Evolutionary conservation across 345 rosid species (phyloP), one percentile per base, ranked within the genome.

Genomic region (Cardamine occulta): DNA sequence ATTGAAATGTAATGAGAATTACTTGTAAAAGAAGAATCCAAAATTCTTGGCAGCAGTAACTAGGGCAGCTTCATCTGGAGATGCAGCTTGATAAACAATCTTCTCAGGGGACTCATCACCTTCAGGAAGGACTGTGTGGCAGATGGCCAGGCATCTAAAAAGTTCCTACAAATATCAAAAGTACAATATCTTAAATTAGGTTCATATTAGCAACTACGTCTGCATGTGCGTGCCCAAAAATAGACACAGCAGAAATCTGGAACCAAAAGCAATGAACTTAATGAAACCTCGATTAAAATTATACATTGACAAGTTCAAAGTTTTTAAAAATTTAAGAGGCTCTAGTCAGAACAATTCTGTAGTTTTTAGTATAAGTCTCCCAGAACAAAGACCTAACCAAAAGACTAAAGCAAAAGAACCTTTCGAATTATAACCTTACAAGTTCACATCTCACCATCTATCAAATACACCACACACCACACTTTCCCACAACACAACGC

Each of bases 91-190:
- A 84, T 96, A 96, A 29, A 76, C 85, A 69, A 93, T 88, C 78
- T 86, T 96, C 59, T 91, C 99, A 37, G 98, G 97, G 77, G 95
- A 85, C 71, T 88, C 97, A 19, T 93, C 98, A 57, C 99, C 99
- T 89, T 93, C 98, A 67, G 99, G 93, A 80, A 93, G 97, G 32
- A 96, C 99, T 39, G 99, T 96, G 79, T 96, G 99, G 81, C 99
- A 93, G 61, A 96, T 88, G 77, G 99, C 99, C 68, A 96, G 97
- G 77, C 99, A 96, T 85, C 99, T 85, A 81, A 96, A 96, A 74
- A 93, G 89, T 85, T 96, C 98, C 99, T 96, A 83, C 80, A 82
- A 8, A 67, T 18, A 62, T 54, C 40, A 75, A 70, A 69, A 71
- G 32, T 61, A 45, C 45, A 44, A 31, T 58, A 59, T 31, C 51